phyloP scores from a whole-genome alignment of 257 asterid species.

The Gentiana straminea region DNA sequence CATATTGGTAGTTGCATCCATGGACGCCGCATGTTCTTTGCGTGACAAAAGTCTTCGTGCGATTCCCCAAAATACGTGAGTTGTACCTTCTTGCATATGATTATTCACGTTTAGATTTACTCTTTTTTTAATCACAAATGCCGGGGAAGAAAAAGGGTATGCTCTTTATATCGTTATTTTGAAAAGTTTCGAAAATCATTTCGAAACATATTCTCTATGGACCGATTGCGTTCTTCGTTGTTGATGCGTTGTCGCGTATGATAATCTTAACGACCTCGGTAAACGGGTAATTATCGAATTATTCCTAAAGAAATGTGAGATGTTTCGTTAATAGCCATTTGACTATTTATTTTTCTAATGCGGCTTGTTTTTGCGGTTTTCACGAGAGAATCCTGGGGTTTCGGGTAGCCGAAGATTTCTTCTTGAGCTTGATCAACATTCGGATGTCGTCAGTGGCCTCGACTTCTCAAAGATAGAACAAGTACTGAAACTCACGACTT shows the following conservation, averaged over 20 bases:
- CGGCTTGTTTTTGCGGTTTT: slow-evolving; percentile 89
- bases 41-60: slow-evolving; percentile 93
- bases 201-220: slow-evolving; percentile 41
- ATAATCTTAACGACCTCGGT: slow-evolving; percentile 45
- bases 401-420: slow-evolving; percentile 89
- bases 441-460: slow-evolving; percentile 63
- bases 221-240: slow-evolving; percentile 79
- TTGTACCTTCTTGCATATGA: slow-evolving; percentile 1
- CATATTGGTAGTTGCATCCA: slow-evolving; percentile 61
- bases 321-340: slow-evolving; percentile 7
- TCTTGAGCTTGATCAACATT: slow-evolving; percentile 65
- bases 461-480: slow-evolving; percentile 55
- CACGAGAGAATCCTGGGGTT: slow-evolving; percentile 99
- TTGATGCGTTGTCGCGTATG: slow-evolving; percentile 72
- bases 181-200: slow-evolving; percentile 1
- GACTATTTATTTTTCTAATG: slow-evolving; percentile 12
- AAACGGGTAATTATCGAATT: slow-evolving; percentile 52
- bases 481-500: slow-evolving; percentile 33
- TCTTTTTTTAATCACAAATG: too few relatives aligned
- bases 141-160: too few relatives aligned
- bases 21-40: slow-evolving; percentile 94
- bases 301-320: neutral
- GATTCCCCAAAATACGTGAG: slow-evolving; percentile 96
- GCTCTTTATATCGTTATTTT: neutral
- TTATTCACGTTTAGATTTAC: too few relatives aligned